Conservation (phyloP, 441 rosid species). For the Dalechampia spathulata region DNA sequence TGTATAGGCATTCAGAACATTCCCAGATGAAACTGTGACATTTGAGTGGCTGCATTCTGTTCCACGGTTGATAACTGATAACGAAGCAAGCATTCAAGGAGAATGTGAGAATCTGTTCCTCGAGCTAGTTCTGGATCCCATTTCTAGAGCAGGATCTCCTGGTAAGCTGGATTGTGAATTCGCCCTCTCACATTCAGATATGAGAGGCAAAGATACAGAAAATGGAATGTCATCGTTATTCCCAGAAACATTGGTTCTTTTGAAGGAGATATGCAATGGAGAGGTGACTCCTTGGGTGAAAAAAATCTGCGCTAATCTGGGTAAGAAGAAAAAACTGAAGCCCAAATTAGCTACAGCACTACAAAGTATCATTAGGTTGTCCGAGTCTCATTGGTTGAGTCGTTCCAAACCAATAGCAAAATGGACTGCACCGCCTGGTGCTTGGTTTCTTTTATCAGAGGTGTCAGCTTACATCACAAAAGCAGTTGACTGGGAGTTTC, state of each 20-base stretch:
- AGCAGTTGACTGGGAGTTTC: constrained; percentile 91
- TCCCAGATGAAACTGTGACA: constrained; percentile 48
- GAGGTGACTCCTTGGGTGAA: constrained; percentile 90
- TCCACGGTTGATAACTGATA: constrained; percentile 77
- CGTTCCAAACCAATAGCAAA: constrained; percentile 61
- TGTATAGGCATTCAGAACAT: constrained; percentile 61
- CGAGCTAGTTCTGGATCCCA: constrained; percentile 68
- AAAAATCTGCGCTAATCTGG: constrained; percentile 73
- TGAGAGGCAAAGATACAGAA: constrained; percentile 28
- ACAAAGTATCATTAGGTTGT: constrained; percentile 66
- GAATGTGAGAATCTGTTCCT: constrained; percentile 87
- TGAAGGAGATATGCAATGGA: constrained; percentile 60
- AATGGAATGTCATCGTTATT: constrained; percentile 39
- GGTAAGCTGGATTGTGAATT: constrained; percentile 20
- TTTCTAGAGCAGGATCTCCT: constrained; percentile 49
- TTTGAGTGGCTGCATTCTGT: constrained; percentile 86
- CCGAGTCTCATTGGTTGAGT: constrained; percentile 77
- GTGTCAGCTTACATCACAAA: constrained; percentile 69
- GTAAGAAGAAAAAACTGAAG: constrained; percentile 69
- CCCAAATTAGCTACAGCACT: constrained; percentile 59
- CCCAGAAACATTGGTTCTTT: constrained; percentile 55
- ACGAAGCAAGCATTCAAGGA: constrained; percentile 87
- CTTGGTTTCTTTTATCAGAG: constrained; percentile 93
- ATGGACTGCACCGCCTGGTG: constrained; percentile 96
- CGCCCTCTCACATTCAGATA: constrained; percentile 16